These are phyloP conservation scores for Monilinia laxa DNA, from an alignment of 2,329 filamentous ascomycete genomes.

Conservation along the genomic window DNA sequence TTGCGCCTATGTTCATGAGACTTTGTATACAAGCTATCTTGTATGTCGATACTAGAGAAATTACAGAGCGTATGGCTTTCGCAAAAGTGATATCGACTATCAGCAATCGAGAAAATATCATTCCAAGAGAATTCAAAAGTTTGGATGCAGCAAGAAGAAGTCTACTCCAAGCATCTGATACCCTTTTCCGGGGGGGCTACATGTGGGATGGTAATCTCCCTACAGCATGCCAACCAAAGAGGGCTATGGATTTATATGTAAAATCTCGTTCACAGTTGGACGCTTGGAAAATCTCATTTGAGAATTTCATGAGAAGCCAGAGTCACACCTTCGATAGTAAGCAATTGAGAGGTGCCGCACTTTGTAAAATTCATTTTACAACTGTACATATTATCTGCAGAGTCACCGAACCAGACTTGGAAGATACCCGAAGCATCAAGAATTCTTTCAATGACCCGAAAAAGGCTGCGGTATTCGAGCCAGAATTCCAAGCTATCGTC, in stretches of 20 bases:
- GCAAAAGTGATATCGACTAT: slow-evolving; percentile 28
- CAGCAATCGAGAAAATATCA: slow-evolving; percentile 22
- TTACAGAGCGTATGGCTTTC: slow-evolving; percentile 28
- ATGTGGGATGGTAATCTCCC: slow-evolving; percentile 29
- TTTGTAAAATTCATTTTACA: slow-evolving; percentile 38
- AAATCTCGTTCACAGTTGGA: slow-evolving; percentile 26
- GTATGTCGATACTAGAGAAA: slow-evolving; percentile 34
- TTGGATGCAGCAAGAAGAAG: slow-evolving; percentile 33
- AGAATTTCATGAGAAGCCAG: slow-evolving; percentile 35
- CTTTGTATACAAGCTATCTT: slow-evolving; percentile 37
- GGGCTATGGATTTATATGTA: slow-evolving; percentile 24
- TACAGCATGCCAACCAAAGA: slow-evolving; percentile 27
- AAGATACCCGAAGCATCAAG: slow-evolving; percentile 3
- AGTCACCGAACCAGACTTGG: slow-evolving; percentile 18
- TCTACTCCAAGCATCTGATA: slow-evolving; percentile 32
- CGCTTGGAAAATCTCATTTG: slow-evolving; percentile 35
- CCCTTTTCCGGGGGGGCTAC: slow-evolving; percentile 35
- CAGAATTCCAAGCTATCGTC: slow-evolving; percentile 31
- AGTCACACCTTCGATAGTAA: slow-evolving; percentile 29
- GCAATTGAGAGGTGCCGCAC: slow-evolving; percentile 36
- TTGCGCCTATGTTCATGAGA: slow-evolving; percentile 35
- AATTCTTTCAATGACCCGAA: not conserved
- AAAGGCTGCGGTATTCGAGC: slow-evolving; percentile 2
- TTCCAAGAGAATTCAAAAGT: slow-evolving; percentile 30
- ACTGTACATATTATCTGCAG: slow-evolving; percentile 33